Conservation (phyloP, 352 stramenopile species). For the Phytophthora brassicae region DNA sequence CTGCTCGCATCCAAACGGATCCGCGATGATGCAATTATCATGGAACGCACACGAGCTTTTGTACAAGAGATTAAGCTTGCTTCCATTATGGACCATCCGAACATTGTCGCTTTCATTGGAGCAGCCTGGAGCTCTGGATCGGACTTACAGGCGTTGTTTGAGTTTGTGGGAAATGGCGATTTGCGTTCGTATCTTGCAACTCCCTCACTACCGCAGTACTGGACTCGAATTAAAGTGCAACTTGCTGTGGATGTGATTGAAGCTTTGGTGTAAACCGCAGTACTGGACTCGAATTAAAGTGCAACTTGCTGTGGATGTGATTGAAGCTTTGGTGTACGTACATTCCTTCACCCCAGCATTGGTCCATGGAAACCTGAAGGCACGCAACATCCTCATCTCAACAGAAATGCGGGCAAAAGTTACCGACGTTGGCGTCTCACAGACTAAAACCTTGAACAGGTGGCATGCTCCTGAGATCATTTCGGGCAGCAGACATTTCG, state of each 20-base stretch:
- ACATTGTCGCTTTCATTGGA: constrained; percentile 36
- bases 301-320: constrained; percentile 44
- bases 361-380: constrained; percentile 31
- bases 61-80: constrained; percentile 40
- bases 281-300: constrained; percentile 32
- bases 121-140: constrained; percentile 28
- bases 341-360: constrained; percentile 30
- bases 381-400: constrained; percentile 33
- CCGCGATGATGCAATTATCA: constrained; percentile 1
- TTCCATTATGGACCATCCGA: constrained; percentile 24
- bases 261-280: constrained; percentile 16
- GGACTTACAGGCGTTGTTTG: constrained; percentile 33
- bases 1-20: constrained; percentile 30
- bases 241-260: constrained; percentile 50
- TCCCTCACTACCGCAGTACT: constrained; percentile 8
- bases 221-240: constrained; percentile 31
- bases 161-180: constrained; percentile 31
- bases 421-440: constrained; percentile 21
- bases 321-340: constrained; percentile 45
- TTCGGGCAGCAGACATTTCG: constrained; percentile 47
- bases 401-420: constrained; percentile 32
- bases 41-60: constrained; percentile 19
- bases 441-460: constrained; percentile 40
- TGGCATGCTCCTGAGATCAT: constrained; percentile 72
- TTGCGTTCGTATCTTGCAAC: constrained; percentile 17